phyloP scores from a whole-genome alignment of 2,329 filamentous ascomycete species.

The Claviceps africana region DNA sequence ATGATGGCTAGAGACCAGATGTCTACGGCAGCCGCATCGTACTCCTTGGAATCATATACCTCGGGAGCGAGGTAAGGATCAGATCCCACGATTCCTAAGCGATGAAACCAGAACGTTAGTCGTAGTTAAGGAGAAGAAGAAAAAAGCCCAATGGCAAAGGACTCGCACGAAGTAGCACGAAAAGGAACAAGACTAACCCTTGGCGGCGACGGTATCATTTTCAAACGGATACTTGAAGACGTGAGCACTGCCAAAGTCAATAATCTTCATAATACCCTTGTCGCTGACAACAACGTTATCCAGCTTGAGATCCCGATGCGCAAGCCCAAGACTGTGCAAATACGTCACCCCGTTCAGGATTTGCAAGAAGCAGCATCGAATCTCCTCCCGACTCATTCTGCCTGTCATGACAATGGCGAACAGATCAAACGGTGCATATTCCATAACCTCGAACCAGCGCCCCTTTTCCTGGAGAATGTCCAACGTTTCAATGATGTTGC shows the following conservation, averaged over 20 bases:
- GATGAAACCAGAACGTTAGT: slow-evolving; percentile 7
- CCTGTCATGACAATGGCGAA: slow-evolving; percentile 99
- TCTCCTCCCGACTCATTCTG: slow-evolving; percentile 84
- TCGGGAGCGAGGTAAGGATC: slow-evolving; percentile 95
- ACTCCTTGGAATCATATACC: slow-evolving; percentile 85
- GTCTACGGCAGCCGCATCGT: slow-evolving; percentile 86
- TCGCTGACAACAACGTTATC: slow-evolving; percentile 98
- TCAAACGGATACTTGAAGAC: slow-evolving; percentile 98
- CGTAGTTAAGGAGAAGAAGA: too few relatives aligned
- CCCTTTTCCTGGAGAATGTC: slow-evolving; percentile 91
- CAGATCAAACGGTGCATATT: slow-evolving; percentile 88
- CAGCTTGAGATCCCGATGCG: slow-evolving; percentile 87
- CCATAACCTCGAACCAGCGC: slow-evolving; percentile 98
- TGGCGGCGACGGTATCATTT: slow-evolving; percentile 37
- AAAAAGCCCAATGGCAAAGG: too few relatives aligned
- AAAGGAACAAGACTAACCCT: slow-evolving; percentile 16
- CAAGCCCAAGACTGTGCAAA: slow-evolving; percentile 84
- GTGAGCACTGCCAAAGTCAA: slow-evolving; percentile 94
- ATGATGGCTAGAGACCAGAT: slow-evolving; percentile 98
- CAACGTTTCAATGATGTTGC: slow-evolving; percentile 95
- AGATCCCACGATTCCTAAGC: slow-evolving; percentile 53
- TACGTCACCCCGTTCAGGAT: slow-evolving; percentile 92
- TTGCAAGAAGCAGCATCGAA: slow-evolving; percentile 83
- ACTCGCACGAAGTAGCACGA: neutral
- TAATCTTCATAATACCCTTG: slow-evolving; percentile 96